Conservation (phyloP, 352 stramenopile species). For the Pythium sp. region DNA sequence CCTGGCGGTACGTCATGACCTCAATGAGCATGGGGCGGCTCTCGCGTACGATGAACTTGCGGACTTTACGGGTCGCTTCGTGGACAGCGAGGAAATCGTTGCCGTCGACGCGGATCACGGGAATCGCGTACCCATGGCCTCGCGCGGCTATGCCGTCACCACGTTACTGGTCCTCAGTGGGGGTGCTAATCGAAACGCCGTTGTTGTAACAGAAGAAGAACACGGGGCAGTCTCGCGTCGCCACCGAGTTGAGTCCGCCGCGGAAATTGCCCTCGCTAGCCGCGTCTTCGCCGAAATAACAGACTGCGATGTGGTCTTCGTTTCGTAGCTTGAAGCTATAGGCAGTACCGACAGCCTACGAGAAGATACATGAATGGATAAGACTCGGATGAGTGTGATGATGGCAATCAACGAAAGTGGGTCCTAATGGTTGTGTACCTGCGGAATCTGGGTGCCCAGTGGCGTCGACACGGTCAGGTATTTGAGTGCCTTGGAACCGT, state of each 20-base stretch:
- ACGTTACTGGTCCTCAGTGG: constrained; percentile 94
- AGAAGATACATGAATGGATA: background rate
- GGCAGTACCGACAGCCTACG: constrained; percentile 93
- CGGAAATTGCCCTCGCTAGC: constrained; percentile 96
- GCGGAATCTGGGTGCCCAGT: constrained; percentile 97
- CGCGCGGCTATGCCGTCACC: constrained; percentile 96
- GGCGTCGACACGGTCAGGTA: constrained; percentile 97
- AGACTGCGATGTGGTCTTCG: constrained; percentile 89
- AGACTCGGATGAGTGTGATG: too few relatives aligned
- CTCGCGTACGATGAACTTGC: constrained; percentile 88
- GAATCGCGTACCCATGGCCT: constrained; percentile 95
- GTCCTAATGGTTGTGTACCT: constrained; percentile 34
- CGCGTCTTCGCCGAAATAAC: constrained; percentile 97
- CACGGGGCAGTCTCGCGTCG: constrained; percentile 93
- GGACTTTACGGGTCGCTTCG: constrained; percentile 88
- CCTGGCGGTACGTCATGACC: constrained; percentile 97
- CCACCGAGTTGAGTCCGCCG: constrained; percentile 95
- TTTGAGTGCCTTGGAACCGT: constrained; percentile 93
- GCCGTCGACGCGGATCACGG: constrained; percentile 95
- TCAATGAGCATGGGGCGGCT: constrained; percentile 96
- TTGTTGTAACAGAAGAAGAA: constrained; percentile 99
- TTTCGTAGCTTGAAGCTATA: constrained; percentile 96
- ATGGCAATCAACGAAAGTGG: too few relatives aligned
- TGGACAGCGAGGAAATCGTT: constrained; percentile 98
- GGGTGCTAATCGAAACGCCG: constrained; percentile 97